A percentile compares a stretch with the other conserved stretches of the same genome.
These are phyloP conservation scores for Echria macrotheca DNA, from an alignment of 495 filamentous ascomycete species.

Conservation along the genomic window DNA sequence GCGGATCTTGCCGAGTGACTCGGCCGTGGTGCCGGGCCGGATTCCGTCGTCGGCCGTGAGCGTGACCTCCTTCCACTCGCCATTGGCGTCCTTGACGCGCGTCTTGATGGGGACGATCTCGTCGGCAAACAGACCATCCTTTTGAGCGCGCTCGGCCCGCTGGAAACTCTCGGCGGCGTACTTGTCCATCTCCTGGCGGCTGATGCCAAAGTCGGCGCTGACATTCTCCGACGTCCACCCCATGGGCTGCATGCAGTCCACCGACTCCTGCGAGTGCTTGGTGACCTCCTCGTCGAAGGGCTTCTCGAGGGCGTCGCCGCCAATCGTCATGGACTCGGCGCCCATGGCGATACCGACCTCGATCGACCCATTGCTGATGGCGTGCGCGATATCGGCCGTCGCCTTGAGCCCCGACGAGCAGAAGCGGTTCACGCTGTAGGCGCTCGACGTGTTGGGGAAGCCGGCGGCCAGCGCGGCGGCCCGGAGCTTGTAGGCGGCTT, in stretches of 20 bases:
- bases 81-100: constrained; percentile 76
- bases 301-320: constrained; percentile 58
- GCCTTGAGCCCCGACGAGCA: constrained; percentile 95
- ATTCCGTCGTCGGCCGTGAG: constrained; percentile 84
- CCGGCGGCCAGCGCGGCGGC: constrained; percentile 86
- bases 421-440: constrained; percentile 85
- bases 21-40: constrained; percentile 81
- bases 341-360: constrained; percentile 83
- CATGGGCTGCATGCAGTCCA: constrained; percentile 91
- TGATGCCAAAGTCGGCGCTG: constrained; percentile 81
- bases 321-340: constrained; percentile 77
- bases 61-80: constrained; percentile 68
- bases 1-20: constrained; percentile 76
- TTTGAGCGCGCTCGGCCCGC: constrained; percentile 84
- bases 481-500: constrained; percentile 84
- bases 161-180: constrained; percentile 83
- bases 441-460: constrained; percentile 82
- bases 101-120: constrained; percentile 87
- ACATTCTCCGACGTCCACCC: constrained; percentile 97
- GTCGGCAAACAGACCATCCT: constrained; percentile 88
- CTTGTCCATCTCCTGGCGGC: constrained; percentile 71
- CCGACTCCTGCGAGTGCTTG: constrained; percentile 63
- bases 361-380: constrained; percentile 76
- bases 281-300: constrained; percentile 77
- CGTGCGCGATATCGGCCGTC: constrained; percentile 86